These are phyloP conservation scores for Stromatinia cepivora DNA, from an alignment of 2,329 filamentous ascomycete genomes.

Conservation along the genomic window DNA sequence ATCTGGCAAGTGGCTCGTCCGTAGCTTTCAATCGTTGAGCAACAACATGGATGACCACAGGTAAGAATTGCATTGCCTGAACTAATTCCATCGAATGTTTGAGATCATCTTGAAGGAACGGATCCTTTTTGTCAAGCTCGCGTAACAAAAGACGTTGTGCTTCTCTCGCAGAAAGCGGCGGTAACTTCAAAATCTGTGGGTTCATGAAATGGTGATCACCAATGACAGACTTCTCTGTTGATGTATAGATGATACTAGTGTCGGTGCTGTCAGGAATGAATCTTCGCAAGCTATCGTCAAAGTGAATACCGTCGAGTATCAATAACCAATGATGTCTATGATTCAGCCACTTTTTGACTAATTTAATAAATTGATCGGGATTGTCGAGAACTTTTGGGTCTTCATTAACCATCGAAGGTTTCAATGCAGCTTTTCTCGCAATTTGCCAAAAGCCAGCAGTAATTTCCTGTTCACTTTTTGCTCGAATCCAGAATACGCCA, in stretches of 20 bases:
- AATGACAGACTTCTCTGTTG: conserved; percentile 57
- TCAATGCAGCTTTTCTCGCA: conserved; percentile 55
- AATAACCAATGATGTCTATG: conserved; percentile 64
- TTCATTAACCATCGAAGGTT: conserved; percentile 38
- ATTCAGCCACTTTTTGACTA: conserved; percentile 63
- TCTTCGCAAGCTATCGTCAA: conserved; percentile 56
- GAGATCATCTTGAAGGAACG: conserved; percentile 53
- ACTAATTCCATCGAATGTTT: conserved; percentile 62
- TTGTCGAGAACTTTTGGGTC: conserved; percentile 37
- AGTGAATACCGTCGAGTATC: conserved; percentile 65
- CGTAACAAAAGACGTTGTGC: conserved; percentile 61
- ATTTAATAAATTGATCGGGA: conserved; percentile 52
- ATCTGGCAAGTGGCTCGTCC: conserved; percentile 60
- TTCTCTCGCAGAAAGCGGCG: conserved; percentile 55
- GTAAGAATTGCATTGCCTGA: conserved; percentile 62
- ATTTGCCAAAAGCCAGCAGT: conserved; percentile 66
- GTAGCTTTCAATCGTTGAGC: conserved; percentile 62
- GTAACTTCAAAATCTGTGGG: conserved; percentile 57
- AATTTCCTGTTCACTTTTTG: conserved; percentile 58
- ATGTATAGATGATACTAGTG: conserved; percentile 68
- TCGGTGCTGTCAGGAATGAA: conserved; percentile 65
- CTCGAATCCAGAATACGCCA: conserved; percentile 69
- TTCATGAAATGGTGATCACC: conserved; percentile 60
- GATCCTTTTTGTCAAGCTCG: conserved; percentile 59
- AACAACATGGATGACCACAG: conserved; percentile 67